These are phyloP conservation scores for Hypoxylon perforatum DNA, from an alignment of 495 filamentous ascomycete species.

Conservation along the genomic window DNA sequence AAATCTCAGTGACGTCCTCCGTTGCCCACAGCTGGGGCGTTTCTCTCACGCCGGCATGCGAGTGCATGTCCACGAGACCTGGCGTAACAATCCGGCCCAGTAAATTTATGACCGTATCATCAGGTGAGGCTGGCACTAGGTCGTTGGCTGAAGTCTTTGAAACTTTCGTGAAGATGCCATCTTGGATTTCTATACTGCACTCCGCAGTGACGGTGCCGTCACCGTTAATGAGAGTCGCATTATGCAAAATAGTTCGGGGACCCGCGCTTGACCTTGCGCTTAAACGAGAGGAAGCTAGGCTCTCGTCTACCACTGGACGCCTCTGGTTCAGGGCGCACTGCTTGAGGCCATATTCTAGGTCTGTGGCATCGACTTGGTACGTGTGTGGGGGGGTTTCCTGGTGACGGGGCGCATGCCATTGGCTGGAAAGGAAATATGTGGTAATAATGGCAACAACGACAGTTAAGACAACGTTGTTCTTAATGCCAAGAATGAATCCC, in stretches of 20 bases:
- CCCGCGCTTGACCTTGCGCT: conserved; percentile 14
- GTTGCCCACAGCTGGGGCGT: conserved; percentile 44
- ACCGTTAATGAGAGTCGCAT: conserved; percentile 54
- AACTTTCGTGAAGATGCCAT: conserved; percentile 48
- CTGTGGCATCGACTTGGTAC: conserved; percentile 8
- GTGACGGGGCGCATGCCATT: conserved; percentile 9
- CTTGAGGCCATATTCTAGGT: conserved; percentile 24
- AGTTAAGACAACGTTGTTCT: conserved; percentile 20
- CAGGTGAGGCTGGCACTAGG: background rate
- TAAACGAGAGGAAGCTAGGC: conserved; percentile 27
- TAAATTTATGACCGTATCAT: conserved; percentile 47
- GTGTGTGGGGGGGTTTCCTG: background rate
- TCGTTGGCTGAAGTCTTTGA: conserved; percentile 14
- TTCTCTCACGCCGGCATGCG: conserved; percentile 50
- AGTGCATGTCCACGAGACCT: conserved; percentile 67
- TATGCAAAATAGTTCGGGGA: conserved; percentile 38
- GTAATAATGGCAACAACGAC: conserved; percentile 22
- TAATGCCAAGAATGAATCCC: conserved; percentile 5
- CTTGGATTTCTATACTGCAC: conserved; percentile 33
- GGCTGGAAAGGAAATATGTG: conserved; percentile 24
- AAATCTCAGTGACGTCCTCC: conserved; percentile 55
- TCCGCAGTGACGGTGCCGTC: conserved; percentile 33
- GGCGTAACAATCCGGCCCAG: conserved; percentile 61
- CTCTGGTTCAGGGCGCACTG: conserved; percentile 31
- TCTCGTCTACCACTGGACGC: conserved; percentile 25